Evolutionary conservation across 164 flowering plant genomes (phyloP), one percentile per base, ranked within the genome.

Genomic region (Aristolochia californica): DNA sequence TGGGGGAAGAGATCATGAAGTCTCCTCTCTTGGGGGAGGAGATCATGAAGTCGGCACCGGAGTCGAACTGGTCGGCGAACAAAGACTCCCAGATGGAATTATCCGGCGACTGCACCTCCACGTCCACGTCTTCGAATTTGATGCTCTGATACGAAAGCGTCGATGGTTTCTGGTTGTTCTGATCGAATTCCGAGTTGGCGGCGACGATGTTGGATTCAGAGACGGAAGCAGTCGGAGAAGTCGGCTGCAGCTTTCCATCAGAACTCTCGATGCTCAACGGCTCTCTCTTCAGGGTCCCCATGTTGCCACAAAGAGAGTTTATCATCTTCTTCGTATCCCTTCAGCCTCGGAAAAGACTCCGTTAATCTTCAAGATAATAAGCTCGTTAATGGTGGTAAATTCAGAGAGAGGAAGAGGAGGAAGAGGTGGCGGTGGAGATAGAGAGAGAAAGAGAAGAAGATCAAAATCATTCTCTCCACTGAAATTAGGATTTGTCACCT

Each of bases 1-100:
- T 82, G 0, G 91, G 91, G 14, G 91, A 84, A 2, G 70, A 75
- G 26, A 82, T 71, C 86, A 85, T 85, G 72, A 77, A 83, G 40
- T 85, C 88, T 38, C 77, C 53, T 49, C 53, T 73, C 43, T 71
- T 80, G 0, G 88, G 88, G 20, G 88, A 83, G 11, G 69, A 75
- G 38, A 82, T 73, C 87, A 84, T 84, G 72, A 78, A 82, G 45
- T 84, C 85, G 4, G 60, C 45, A 25, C 48, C 43, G 1, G 62
- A 53, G 17, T 83, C 88, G 11, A 81, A 51, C 12, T 75, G 77
- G 38, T 85, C 93, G n/a, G 82, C 21, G 50, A 79, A 79, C 34
- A 76, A 70, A 0, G 83, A 71, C 56, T 82, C 88, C 88, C 85
- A 83, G 23, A 79, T 25, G 1, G 80, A 73, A 52, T 61, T 71